A percentile compares a stretch with the other conserved stretches of the same genome.
Conservation (phyloP, 805 yeast species). For the Scheffersomyces stipitis region DNA sequence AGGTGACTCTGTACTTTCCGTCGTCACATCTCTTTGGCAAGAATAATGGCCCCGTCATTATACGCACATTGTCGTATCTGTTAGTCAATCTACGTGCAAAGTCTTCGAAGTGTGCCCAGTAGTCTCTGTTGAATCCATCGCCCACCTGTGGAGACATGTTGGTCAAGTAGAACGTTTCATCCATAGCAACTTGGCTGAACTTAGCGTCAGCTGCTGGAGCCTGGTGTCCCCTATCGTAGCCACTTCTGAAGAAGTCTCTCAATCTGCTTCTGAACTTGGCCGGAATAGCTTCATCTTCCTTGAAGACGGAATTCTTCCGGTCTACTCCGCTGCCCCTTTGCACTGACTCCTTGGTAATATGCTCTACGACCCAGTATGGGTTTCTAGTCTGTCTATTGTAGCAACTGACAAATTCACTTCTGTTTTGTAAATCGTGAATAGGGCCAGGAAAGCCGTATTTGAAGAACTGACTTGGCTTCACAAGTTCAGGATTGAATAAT, state of each 20-base stretch:
- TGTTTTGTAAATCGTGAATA: constrained; percentile 72
- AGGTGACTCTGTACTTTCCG: constrained; percentile 80
- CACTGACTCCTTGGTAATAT: constrained; percentile 73
- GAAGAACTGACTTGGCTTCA: constrained; percentile 80
- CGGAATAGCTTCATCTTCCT: constrained; percentile 85
- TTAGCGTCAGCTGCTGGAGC: constrained; percentile 98
- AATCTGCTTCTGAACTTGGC: constrained; percentile 69
- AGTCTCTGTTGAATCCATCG: constrained; percentile 92
- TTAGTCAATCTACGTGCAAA: constrained; percentile 76
- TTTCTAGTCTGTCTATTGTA: constrained; percentile 82
- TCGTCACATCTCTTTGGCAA: constrained; percentile 78
- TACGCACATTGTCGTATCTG: constrained; percentile 72
- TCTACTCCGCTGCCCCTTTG: constrained; percentile 55
- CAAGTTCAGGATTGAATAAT: constrained; percentile 32
- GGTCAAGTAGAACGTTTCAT: constrained; percentile 85
- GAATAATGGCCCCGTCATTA: constrained; percentile 92
- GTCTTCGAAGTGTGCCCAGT: constrained; percentile 96
- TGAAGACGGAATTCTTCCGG: constrained; percentile 77
- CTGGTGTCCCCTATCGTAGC: constrained; percentile 95
- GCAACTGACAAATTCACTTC: constrained; percentile 79
- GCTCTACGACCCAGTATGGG: constrained; percentile 91
- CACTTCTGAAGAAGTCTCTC: constrained; percentile 88
- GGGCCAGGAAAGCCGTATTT: constrained; percentile 97
- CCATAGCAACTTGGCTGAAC: constrained; percentile 87
- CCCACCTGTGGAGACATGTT: constrained; percentile 98